Evolutionary conservation across 257 asterid genomes (phyloP), one percentile per base, ranked within the genome.

Genomic region (Datura wrightii): DNA sequence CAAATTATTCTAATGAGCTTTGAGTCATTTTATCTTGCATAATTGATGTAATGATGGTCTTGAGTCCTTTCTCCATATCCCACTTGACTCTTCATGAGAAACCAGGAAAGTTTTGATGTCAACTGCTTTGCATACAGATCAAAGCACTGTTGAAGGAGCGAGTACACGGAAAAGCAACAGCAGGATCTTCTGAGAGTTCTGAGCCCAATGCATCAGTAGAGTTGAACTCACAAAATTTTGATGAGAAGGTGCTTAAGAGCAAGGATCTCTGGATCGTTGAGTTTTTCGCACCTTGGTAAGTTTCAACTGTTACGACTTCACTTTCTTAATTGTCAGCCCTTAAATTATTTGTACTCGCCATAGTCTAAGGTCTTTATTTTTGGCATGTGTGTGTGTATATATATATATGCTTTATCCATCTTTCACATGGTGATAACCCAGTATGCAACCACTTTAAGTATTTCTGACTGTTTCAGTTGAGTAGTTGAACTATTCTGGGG

Each of bases 281-380:
- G 91, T 97, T 95, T 91, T 97, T 92, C 87, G 98, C 99, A 84
- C 98, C 99, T 60, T 97, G 98, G 99, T 95, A 83, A 92, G 96
- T 86, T 82, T 80, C 82, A 74, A 60, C 42, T 84, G 58, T 71
- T 70, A 72, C 59, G 36, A 31, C 54, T 67, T 67, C 36, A 41
- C 46, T 6, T 50, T 81, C 31, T 42, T 41, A 5, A n/a, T 82
- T 52, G 63, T 15, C 63, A 14, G 63, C 59, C 24, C 14, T 36
- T 14, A 78, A 14, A 50, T 78, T 78, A 31, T 78, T 76, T 78
- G 62, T 52, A 34, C 63, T 52, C 52, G 48, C 34, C 31, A 34
- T 63, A 31, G 48, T 78, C 79, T 50, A 78, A 76, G 24, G 31
- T 14, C 62, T 34, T 50, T 31, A 19, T 11, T n/a, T 19, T 46